Percentiles rank a stretch among this genome's conserved stretches.
phyloP scores from a whole-genome alignment of 768 basidiomycete species.

The Macrolepiota dolichaula region DNA sequence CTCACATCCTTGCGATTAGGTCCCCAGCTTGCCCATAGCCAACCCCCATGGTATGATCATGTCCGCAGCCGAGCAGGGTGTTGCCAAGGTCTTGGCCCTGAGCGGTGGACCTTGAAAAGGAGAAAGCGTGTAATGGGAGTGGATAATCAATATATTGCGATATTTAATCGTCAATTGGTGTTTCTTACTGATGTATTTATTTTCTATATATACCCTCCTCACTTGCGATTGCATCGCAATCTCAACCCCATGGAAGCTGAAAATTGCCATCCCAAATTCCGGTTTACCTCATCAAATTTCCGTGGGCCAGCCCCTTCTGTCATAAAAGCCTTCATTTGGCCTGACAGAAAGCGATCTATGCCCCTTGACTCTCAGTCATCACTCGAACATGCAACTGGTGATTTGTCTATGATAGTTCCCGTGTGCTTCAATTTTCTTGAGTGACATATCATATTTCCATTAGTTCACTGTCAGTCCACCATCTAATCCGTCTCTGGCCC shows the following conservation, averaged over 20 bases:
- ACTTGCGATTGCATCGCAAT: not conserved
- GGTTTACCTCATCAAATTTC: not conserved
- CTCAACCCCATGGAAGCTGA: not conserved
- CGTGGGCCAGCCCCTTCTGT: not conserved
- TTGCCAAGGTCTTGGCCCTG: conserved; percentile 51
- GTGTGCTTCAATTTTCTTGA: too few relatives aligned
- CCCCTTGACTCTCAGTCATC: too few relatives aligned
- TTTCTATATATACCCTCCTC: not conserved
- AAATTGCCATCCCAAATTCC: not conserved
- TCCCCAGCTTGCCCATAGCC: conserved; percentile 52
- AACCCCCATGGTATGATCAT: conserved; percentile 57
- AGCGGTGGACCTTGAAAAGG: conserved; percentile 42
- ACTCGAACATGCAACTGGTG: too few relatives aligned
- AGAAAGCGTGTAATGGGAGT: not conserved
- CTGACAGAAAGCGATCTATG: not conserved
- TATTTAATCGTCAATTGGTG: not conserved
- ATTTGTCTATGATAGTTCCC: too few relatives aligned
- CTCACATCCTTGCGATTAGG: conserved; percentile 19
- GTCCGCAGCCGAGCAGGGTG: conserved; percentile 56
- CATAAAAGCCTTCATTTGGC: not conserved
- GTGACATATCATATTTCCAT: too few relatives aligned
- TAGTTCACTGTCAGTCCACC: too few relatives aligned
- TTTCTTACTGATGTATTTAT: not conserved
- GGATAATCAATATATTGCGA: not conserved
- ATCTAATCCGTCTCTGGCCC: not conserved